A percentile compares a stretch with the other conserved stretches of the same genome.
Evolutionary conservation across 2,329 filamentous ascomycete species (phyloP).

Genomic region (Aspergillus luchuensis): DNA sequence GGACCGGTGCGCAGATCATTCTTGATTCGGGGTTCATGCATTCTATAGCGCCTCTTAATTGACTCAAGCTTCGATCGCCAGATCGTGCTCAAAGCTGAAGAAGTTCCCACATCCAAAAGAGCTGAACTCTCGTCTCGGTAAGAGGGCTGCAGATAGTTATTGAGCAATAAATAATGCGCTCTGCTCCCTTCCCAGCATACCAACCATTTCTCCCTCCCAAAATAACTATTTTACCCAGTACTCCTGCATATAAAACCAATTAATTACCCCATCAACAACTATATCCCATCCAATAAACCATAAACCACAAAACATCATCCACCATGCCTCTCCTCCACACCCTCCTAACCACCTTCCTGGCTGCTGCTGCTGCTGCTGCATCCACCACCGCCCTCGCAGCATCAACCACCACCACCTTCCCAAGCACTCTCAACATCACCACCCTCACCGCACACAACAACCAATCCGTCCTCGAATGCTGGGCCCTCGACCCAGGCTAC

Average conservation of each 20-base stretch:
- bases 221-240: no score
- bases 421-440: conserved; percentile 46
- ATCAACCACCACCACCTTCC: background rate
- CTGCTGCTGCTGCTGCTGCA: background rate
- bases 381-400: conserved; percentile 12
- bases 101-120: background rate
- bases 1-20: conserved; percentile 2
- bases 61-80: conserved; percentile 1
- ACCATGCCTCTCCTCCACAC: conserved; percentile 19
- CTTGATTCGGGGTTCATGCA: background rate
- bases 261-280: background rate
- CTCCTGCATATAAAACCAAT: background rate
- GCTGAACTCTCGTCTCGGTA: background rate
- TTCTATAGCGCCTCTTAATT: background rate
- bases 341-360: conserved; percentile 17
- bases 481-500: conserved; percentile 46
- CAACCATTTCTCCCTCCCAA: background rate
- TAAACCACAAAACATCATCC: background rate
- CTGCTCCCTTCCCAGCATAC: background rate
- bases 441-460: conserved; percentile 41
- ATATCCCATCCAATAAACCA: background rate
- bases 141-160: background rate
- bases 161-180: background rate
- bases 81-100: background rate
- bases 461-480: conserved; percentile 50